Evolutionary conservation across 1,284 basidiomycete species (phyloP).

Genomic region (Malassezia arunalokei): DNA sequence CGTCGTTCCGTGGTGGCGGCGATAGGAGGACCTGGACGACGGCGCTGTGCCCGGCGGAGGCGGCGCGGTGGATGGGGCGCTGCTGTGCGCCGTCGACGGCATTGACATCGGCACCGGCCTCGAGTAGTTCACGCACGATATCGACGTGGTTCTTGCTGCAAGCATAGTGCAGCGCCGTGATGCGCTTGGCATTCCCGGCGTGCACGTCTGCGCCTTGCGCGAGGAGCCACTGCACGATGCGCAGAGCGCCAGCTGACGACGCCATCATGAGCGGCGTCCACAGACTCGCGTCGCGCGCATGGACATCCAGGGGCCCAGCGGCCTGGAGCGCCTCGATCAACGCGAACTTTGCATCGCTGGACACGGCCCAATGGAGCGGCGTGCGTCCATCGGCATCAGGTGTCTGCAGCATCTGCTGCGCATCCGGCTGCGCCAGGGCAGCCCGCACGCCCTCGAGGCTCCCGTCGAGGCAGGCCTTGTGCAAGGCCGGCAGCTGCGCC

Average conservation of each 20-base stretch:
- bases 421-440: not conserved
- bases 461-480: slow-evolving; percentile 15
- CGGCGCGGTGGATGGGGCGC: slow-evolving; percentile 23
- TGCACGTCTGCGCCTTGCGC: slow-evolving; percentile 16
- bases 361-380: slow-evolving; percentile 23
- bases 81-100: slow-evolving; percentile 25
- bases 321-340: slow-evolving; percentile 9
- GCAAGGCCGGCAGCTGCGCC: slow-evolving; percentile 10
- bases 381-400: slow-evolving; percentile 20
- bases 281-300: slow-evolving; percentile 11
- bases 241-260: slow-evolving; percentile 16
- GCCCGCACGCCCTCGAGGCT: not conserved
- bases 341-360: slow-evolving; percentile 6
- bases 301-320: slow-evolving; percentile 5
- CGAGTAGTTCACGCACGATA: slow-evolving; percentile 20
- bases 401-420: slow-evolving; percentile 2
- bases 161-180: slow-evolving; percentile 26
- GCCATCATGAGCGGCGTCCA: slow-evolving; percentile 29
- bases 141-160: slow-evolving; percentile 24
- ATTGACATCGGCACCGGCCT: slow-evolving; percentile 22
- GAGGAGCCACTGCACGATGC: slow-evolving; percentile 14
- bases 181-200: slow-evolving; percentile 13
- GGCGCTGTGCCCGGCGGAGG: slow-evolving; percentile 19
- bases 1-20: slow-evolving; percentile 20
- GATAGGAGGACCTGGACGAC: slow-evolving; percentile 19